Conservation (phyloP, 257 asterid species). For the Mitragyna speciosa region DNA sequence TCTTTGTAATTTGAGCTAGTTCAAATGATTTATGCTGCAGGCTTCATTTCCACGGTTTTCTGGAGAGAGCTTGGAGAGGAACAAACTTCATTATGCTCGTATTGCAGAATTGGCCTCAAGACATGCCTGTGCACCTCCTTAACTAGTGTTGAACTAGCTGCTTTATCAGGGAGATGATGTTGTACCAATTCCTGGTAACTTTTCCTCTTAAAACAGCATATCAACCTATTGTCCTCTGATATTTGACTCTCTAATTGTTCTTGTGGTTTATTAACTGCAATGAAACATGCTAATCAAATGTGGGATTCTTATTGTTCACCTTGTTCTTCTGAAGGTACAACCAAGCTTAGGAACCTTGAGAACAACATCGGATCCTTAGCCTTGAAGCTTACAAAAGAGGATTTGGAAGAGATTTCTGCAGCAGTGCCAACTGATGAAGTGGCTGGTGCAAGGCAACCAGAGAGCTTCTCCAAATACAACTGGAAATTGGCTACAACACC, state of each 20-base stretch:
- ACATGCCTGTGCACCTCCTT: constrained; percentile 46
- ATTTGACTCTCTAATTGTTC: no score
- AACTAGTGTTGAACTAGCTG: constrained; percentile 60
- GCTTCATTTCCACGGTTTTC: constrained; percentile 37
- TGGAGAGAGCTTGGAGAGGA: constrained; percentile 44
- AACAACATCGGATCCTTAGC: neutral
- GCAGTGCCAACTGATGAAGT: constrained; percentile 23
- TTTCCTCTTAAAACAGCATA: neutral
- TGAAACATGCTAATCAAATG: neutral
- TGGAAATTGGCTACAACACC: constrained; percentile 42
- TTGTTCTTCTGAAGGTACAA: neutral
- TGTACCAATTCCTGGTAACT: constrained; percentile 52
- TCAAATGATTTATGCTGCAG: constrained; percentile 19
- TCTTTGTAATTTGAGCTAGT: neutral
- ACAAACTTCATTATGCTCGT: constrained; percentile 38
- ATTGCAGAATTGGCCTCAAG: constrained; percentile 39
- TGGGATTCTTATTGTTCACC: neutral
- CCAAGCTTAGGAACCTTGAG: constrained; percentile 17
- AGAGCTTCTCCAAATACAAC: constrained; percentile 10
- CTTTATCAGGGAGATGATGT: constrained; percentile 51
- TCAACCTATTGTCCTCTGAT: neutral
- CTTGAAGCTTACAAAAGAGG: neutral
- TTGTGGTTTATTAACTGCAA: neutral
- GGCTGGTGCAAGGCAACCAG: constrained; percentile 33
- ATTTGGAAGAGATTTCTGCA: neutral